Percentiles rank a stretch among this genome's conserved stretches.
phyloP scores from a whole-genome alignment of 139 green algal species.

The Tetradesmus obliquus region DNA sequence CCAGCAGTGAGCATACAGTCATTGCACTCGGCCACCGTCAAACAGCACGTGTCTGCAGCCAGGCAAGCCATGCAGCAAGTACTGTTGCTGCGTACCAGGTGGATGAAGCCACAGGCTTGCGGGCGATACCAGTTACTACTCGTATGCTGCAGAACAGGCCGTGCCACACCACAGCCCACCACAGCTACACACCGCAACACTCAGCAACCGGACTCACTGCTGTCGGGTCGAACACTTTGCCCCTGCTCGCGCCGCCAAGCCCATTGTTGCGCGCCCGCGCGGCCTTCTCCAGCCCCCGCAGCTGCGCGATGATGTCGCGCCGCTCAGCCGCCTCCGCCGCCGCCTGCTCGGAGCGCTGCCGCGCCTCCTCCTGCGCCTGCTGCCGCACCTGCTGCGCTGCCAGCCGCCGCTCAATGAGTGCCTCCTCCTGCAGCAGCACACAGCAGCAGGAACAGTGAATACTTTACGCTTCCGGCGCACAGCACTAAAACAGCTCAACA shows the following conservation, averaged over 20 bases:
- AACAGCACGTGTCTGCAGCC: too few relatives aligned
- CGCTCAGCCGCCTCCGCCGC: conserved; percentile 68
- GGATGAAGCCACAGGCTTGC: too few relatives aligned
- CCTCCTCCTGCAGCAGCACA: conserved; percentile 23
- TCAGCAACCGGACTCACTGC: conserved; percentile 43
- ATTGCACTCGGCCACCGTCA: too few relatives aligned
- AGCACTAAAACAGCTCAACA: background rate
- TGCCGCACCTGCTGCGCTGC: conserved; percentile 56
- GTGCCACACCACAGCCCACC: too few relatives aligned
- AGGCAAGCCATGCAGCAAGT: too few relatives aligned
- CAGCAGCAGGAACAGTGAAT: background rate
- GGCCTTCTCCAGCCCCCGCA: conserved; percentile 71
- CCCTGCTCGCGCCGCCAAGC: background rate
- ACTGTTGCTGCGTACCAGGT: too few relatives aligned
- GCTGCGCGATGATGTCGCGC: conserved; percentile 76
- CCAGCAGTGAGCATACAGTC: background rate
- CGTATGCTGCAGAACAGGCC: too few relatives aligned
- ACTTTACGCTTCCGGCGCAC: background rate
- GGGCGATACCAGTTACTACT: too few relatives aligned
- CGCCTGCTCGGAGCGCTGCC: conserved; percentile 55
- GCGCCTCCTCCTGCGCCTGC: conserved; percentile 50
- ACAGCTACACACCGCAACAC: too few relatives aligned
- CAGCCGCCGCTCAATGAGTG: conserved; percentile 40
- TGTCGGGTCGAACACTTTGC: conserved; percentile 24
- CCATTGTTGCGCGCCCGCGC: background rate